These are phyloP conservation scores for Zygoascus bituminiphila DNA, from an alignment of 805 yeast genomes.

Conservation along the genomic window DNA sequence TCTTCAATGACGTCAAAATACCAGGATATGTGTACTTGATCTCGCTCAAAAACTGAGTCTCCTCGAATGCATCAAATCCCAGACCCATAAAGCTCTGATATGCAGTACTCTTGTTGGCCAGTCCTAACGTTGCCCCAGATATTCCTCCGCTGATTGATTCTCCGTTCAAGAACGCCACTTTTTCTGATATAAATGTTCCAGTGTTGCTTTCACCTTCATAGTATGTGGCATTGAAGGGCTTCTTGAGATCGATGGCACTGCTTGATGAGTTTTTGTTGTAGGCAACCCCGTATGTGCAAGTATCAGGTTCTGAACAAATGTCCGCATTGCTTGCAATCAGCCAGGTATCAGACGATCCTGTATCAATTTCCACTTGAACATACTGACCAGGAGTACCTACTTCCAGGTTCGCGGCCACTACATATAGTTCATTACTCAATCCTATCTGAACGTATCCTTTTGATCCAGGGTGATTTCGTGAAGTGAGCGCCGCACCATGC, in stretches of 20 bases:
- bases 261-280: conserved; percentile 6
- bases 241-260: conserved; percentile 6
- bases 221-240: conserved; percentile 16
- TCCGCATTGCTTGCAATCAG: conserved; percentile 27
- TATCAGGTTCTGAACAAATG: conserved; percentile 3
- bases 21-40: conserved; percentile 40
- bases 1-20: conserved; percentile 51
- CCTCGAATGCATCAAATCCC: conserved; percentile 26
- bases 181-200: conserved; percentile 62
- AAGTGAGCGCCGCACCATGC: background rate
- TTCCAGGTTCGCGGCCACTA: conserved; percentile 16
- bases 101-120: conserved; percentile 58
- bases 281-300: conserved; percentile 4
- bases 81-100: conserved; percentile 38
- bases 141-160: conserved; percentile 40
- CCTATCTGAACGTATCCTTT: conserved; percentile 2
- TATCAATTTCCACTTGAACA: conserved; percentile 36
- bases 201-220: conserved; percentile 22
- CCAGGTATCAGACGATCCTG: conserved; percentile 47
- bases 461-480: background rate
- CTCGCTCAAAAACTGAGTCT: conserved; percentile 4
- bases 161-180: conserved; percentile 26
- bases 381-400: conserved; percentile 40
- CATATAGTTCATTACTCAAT: conserved; percentile 4
- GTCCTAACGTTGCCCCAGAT: conserved; percentile 55